Evolutionary conservation across 1,139 yeast genomes (phyloP).

Genomic region (Ogataea hybrid): DNA sequence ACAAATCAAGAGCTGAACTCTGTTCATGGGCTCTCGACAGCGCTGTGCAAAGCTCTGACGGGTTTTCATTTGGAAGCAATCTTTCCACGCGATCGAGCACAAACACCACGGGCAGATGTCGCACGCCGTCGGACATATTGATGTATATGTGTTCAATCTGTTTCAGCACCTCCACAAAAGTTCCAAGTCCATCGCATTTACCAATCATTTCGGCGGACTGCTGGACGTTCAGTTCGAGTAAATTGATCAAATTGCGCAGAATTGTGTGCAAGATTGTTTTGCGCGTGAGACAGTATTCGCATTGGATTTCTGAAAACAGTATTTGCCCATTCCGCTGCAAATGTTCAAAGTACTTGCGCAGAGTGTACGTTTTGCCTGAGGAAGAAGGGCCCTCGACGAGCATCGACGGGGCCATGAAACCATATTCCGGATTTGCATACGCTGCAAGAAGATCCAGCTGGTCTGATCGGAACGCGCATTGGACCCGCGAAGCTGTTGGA

Average conservation of each 20-base stretch:
- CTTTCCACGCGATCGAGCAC: slow-evolving; percentile 29
- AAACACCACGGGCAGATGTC: slow-evolving; percentile 16
- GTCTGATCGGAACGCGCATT: slow-evolving; percentile 18
- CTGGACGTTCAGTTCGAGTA: slow-evolving; percentile 13
- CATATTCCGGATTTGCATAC: slow-evolving; percentile 21
- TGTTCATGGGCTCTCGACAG: slow-evolving; percentile 30
- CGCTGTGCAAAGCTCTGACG: slow-evolving; percentile 24
- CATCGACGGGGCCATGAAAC: slow-evolving; percentile 21
- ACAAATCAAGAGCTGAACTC: slow-evolving; percentile 13
- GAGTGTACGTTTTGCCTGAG: slow-evolving; percentile 30
- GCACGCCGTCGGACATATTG: neutral
- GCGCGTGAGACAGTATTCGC: slow-evolving; percentile 26
- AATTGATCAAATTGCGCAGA: slow-evolving; percentile 15
- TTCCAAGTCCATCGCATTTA: slow-evolving; percentile 24
- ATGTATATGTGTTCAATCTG: slow-evolving; percentile 15
- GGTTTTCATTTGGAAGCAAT: slow-evolving; percentile 23
- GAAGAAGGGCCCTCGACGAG: slow-evolving; percentile 31
- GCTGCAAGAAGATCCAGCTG: slow-evolving; percentile 18
- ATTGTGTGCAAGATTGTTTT: slow-evolving; percentile 24
- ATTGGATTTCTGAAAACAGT: slow-evolving; percentile 21
- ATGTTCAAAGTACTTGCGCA: slow-evolving; percentile 16
- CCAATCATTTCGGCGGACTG: slow-evolving; percentile 10
- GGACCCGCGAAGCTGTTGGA: neutral
- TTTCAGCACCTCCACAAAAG: slow-evolving; percentile 26
- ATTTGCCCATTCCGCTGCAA: slow-evolving; percentile 10